phyloP scores from a whole-genome alignment of 1,139 yeast genomes.

The Meyerozyma carpophila region DNA sequence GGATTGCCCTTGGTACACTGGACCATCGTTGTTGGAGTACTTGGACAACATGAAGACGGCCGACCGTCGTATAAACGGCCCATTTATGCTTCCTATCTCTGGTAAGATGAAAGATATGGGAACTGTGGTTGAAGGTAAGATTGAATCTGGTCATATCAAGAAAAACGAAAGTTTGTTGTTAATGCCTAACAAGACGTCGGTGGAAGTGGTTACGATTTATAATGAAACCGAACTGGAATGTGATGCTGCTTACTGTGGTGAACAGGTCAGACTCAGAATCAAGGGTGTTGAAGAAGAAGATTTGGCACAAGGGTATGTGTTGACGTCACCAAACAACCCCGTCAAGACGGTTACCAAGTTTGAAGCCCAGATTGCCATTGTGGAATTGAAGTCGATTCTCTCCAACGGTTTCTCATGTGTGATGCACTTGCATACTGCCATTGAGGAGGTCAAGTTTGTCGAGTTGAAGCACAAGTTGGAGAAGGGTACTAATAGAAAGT shows the following conservation, averaged over 20 bases:
- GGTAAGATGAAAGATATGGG: slow-evolving; percentile 97
- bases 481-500: slow-evolving; percentile 93
- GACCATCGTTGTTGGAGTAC: slow-evolving; percentile 87
- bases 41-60: slow-evolving; percentile 78
- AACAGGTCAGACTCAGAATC: slow-evolving; percentile 88
- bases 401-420: slow-evolving; percentile 97
- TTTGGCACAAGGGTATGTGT: slow-evolving; percentile 82
- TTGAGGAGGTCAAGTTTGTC: slow-evolving; percentile 84
- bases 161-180: slow-evolving; percentile 70
- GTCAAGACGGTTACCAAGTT: slow-evolving; percentile 86
- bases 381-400: slow-evolving; percentile 88
- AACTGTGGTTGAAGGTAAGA: slow-evolving; percentile 95
- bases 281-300: slow-evolving; percentile 98
- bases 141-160: slow-evolving; percentile 89
- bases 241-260: slow-evolving; percentile 88
- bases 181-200: slow-evolving; percentile 86
- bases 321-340: slow-evolving; percentile 81
- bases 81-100: slow-evolving; percentile 94
- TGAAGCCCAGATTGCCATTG: slow-evolving; percentile 96
- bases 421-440: slow-evolving; percentile 98
- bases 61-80: slow-evolving; percentile 85
- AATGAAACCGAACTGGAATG: slow-evolving; percentile 97
- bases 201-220: slow-evolving; percentile 82
- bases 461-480: slow-evolving; percentile 88
- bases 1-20: slow-evolving; percentile 88